phyloP scores from a whole-genome alignment of 2,329 filamentous ascomycete species.

The Teratosphaeria nubilosa region DNA sequence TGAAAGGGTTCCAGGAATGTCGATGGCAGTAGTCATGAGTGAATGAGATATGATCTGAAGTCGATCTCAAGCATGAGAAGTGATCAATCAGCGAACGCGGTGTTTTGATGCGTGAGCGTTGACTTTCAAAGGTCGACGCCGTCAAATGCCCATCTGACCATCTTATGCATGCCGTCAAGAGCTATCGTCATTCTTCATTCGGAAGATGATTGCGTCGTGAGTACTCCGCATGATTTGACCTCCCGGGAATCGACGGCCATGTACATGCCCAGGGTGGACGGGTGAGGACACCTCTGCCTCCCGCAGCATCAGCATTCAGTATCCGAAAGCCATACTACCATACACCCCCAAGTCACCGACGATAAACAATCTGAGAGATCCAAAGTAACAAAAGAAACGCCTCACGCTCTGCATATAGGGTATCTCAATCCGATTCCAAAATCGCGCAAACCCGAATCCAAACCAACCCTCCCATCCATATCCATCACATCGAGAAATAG shows the following conservation, averaged over 20 bases:
- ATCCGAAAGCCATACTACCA: background rate
- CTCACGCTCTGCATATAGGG: background rate
- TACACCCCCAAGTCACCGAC: background rate
- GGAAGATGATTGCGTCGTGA: background rate
- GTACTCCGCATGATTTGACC: no score
- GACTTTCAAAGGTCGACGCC: background rate
- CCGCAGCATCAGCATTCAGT: background rate
- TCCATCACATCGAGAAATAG: background rate
- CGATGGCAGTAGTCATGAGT: background rate
- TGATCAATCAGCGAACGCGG: background rate
- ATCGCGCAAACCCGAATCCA: background rate
- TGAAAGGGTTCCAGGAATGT: background rate
- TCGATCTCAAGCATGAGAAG: background rate
- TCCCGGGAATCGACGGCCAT: background rate
- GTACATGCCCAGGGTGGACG: background rate
- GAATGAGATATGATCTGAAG: background rate
- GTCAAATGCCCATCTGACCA: background rate
- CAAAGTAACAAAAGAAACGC: background rate
- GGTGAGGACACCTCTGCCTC: background rate
- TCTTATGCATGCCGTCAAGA: no score
- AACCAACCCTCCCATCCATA: background rate
- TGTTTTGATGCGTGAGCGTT: background rate
- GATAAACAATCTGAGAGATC: background rate
- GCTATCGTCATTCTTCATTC: no score
- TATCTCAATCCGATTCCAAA: background rate